A percentile compares a stretch with the other conserved stretches of the same genome.
phyloP scores from a whole-genome alignment of 371 early-diverging fungal species.

The Mortierella sp. region DNA sequence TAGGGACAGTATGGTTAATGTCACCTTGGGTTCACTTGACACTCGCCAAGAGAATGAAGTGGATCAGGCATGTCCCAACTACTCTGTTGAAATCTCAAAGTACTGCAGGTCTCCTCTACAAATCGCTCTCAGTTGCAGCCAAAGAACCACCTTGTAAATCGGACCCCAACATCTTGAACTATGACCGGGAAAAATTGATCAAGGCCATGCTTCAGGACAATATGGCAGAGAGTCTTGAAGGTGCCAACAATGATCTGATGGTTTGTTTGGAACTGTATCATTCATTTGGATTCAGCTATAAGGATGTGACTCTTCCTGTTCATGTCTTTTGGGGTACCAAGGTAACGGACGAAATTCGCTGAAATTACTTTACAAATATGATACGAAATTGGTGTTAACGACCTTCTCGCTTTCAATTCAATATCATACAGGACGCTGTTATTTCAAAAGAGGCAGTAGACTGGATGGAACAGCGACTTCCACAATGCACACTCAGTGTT shows the following conservation, averaged over 20 bases:
- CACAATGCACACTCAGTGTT: constrained; percentile 58
- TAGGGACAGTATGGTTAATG: constrained; percentile 59
- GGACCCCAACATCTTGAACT: constrained; percentile 49
- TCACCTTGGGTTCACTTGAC: constrained; percentile 60
- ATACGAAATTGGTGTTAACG: background rate
- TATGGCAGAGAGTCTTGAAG: constrained; percentile 55
- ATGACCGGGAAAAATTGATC: constrained; percentile 55
- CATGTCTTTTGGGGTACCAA: constrained; percentile 61
- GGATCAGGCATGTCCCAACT: constrained; percentile 58
- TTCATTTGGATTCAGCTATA: constrained; percentile 59
- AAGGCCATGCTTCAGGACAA: constrained; percentile 59
- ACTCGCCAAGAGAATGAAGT: constrained; percentile 57
- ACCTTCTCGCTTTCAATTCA: background rate
- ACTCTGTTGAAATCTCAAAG: constrained; percentile 53
- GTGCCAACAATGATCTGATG: constrained; percentile 59
- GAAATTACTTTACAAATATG: background rate
- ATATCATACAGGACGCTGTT: constrained; percentile 42
- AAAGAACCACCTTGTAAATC: constrained; percentile 55
- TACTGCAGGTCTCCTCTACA: constrained; percentile 52
- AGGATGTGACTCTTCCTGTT: constrained; percentile 58
- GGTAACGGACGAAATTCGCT: constrained; percentile 15
- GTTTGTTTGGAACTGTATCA: constrained; percentile 57
- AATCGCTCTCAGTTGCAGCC: constrained; percentile 54
- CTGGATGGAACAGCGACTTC: constrained; percentile 59
- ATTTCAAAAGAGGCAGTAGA: constrained; percentile 58